These are phyloP conservation scores for Eutrema japonicum DNA, from an alignment of 345 rosid species.

Conservation along the genomic window DNA sequence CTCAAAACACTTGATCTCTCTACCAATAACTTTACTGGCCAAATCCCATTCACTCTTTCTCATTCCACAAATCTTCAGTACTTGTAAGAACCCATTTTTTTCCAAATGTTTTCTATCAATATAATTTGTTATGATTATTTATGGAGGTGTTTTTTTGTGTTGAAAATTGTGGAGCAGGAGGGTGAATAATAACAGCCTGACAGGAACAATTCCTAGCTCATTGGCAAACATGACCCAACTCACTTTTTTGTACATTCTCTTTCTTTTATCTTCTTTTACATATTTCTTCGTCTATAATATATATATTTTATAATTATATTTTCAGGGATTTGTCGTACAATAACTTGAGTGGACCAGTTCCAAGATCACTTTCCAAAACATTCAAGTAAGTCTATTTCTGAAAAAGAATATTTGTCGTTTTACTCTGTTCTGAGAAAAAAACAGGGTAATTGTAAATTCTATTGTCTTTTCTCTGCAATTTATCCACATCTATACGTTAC, in stretches of 20 bases:
- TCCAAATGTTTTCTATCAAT: not conserved
- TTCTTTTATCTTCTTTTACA: constrained; percentile 4
- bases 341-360: constrained; percentile 64
- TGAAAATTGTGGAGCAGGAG: constrained; percentile 61
- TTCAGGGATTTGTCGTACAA: constrained; percentile 67
- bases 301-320: constrained; percentile 16
- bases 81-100: constrained; percentile 56
- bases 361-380: constrained; percentile 57
- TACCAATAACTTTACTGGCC: constrained; percentile 63
- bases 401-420: constrained; percentile 25
- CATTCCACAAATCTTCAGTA: constrained; percentile 62
- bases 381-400: constrained; percentile 62
- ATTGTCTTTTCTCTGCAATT: not conserved
- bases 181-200: constrained; percentile 73
- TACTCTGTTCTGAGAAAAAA: constrained; percentile 16
- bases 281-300: not conserved
- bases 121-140: not conserved
- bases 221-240: constrained; percentile 81
- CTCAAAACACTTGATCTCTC: constrained; percentile 90
- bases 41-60: constrained; percentile 67
- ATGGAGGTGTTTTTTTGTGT: constrained; percentile 16
- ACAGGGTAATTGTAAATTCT: not conserved
- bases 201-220: constrained; percentile 72
- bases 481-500: constrained; percentile 23
- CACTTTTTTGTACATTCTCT: constrained; percentile 68